Base-by-base conservation (phyloP, 2,329 filamentous ascomycete species). In the Cladosporium velox region DNA sequence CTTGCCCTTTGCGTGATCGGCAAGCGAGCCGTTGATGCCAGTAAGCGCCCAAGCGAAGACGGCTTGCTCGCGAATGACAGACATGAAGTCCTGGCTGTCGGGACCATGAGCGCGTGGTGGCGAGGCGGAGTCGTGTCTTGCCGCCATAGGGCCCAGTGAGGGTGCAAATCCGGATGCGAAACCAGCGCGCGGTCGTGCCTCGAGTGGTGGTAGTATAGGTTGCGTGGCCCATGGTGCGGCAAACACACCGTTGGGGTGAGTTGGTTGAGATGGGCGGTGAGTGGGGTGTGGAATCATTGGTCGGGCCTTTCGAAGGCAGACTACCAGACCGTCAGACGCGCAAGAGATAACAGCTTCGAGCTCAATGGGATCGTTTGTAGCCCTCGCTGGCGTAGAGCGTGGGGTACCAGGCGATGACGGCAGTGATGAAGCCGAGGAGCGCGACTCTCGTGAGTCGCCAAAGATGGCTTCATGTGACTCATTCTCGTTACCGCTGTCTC, bases 331-430 rank as follows among this genome's bases (percentile, higher is more conserved):
- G 76, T 96, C 92, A 0, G 92, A 96, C 2, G 92, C 92, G 78
- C 92, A 96, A 0, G 92, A 96, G 5, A 96, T 89, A n/a, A 96
- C 91, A 2, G 92, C 92, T 79, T 96, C 92, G 4, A 96, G 81
- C 78, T 96, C 91, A 61, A 92, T 83, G 1, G 84, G 82, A 15
- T 78, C 79, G 24, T 67, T 70, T 26, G 66, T 61, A 8, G 52
- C 70, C 60, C 32, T 67, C 61, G 65, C 64, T 52, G 74, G 71
- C 44, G 69, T 70, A 34, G 44, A 51, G 12, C 68, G 59, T 5
- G 70, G 69, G 67, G 72, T 67, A 63, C 71, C 66, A 8, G 77
- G 74, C 7, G 76, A 77, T 3, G 67, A 67, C 2, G 67, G 68
- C 7, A 73, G 38, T 12, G 77, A 78, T 32, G 78, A 75, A 30